phyloP scores from a whole-genome alignment of 2,329 filamentous ascomycete genomes.

The Helicocarpus griseus region DNA sequence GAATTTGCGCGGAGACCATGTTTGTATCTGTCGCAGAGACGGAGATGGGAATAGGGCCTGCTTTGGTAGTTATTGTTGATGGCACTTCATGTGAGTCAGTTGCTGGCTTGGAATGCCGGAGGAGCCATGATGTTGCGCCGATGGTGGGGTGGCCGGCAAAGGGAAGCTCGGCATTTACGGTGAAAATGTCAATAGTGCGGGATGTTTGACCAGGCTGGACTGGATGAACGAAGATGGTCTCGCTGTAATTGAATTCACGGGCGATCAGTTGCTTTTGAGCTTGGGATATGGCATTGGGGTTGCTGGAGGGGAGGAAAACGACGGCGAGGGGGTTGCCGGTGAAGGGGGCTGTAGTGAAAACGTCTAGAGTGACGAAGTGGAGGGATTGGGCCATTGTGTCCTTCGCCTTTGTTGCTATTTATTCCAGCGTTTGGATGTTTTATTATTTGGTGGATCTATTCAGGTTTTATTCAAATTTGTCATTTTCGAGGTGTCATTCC shows the following conservation, averaged over 20 bases:
- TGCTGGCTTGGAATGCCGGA: conserved; percentile 18
- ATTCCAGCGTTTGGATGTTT: neutral
- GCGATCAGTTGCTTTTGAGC: conserved; percentile 50
- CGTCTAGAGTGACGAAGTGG: conserved; percentile 30
- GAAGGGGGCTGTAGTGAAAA: conserved; percentile 34
- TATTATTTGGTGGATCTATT: too few species aligned
- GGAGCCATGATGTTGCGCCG: conserved; percentile 44
- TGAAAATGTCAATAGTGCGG: conserved; percentile 52
- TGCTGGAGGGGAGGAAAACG: conserved; percentile 39
- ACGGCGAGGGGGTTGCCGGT: conserved; percentile 53
- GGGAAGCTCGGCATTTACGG: conserved; percentile 44
- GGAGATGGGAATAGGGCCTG: conserved; percentile 35
- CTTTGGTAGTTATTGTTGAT: conserved; percentile 27
- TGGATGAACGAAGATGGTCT: conserved; percentile 54
- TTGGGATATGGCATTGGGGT: conserved; percentile 35
- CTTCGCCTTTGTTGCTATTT: neutral
- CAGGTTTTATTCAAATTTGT: too few species aligned
- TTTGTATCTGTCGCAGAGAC: conserved; percentile 23
- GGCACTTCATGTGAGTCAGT: conserved; percentile 3
- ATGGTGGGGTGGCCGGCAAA: conserved; percentile 57
- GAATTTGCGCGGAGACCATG: conserved; percentile 53
- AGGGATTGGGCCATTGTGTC: conserved; percentile 19
- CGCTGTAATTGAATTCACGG: conserved; percentile 55
- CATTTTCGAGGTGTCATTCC: too few species aligned
- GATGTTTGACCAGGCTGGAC: conserved; percentile 41